Evolutionary conservation across 129 eudicot genomes (phyloP).

Genomic region (Smallanthus sonchifolius): DNA sequence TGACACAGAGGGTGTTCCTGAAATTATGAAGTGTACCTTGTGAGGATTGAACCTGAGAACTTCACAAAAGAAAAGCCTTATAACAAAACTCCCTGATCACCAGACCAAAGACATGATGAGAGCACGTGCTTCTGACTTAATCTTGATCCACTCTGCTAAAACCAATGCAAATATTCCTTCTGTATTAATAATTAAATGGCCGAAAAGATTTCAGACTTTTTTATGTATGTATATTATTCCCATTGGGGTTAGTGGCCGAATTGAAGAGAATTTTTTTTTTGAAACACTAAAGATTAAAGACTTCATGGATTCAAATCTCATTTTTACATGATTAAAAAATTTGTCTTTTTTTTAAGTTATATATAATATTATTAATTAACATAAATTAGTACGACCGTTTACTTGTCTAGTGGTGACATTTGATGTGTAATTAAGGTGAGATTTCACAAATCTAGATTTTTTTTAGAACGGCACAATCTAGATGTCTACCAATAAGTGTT

Average conservation of each 20-base stretch:
- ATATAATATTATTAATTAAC: neutral
- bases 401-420: neutral
- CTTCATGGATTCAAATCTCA: too few species aligned
- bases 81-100: too few species aligned
- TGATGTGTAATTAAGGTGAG: neutral
- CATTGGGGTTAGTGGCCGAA: too few species aligned
- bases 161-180: conserved; percentile 34
- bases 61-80: too few species aligned
- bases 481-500: neutral
- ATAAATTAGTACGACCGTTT: neutral
- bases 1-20: too few species aligned
- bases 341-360: too few species aligned
- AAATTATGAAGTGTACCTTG: too few species aligned
- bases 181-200: neutral
- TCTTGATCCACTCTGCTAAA: conserved; percentile 12
- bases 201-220: neutral
- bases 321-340: too few species aligned
- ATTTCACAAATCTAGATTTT: neutral
- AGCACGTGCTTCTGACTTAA: conserved; percentile 23
- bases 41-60: too few species aligned
- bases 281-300: too few species aligned
- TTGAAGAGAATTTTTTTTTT: too few species aligned
- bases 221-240: neutral
- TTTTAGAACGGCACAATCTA: neutral
- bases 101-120: too few species aligned